Evolutionary conservation across 805 yeast genomes (phyloP), one percentile per base, ranked within the genome.

Genomic region (Metschnikowia shivogae): DNA sequence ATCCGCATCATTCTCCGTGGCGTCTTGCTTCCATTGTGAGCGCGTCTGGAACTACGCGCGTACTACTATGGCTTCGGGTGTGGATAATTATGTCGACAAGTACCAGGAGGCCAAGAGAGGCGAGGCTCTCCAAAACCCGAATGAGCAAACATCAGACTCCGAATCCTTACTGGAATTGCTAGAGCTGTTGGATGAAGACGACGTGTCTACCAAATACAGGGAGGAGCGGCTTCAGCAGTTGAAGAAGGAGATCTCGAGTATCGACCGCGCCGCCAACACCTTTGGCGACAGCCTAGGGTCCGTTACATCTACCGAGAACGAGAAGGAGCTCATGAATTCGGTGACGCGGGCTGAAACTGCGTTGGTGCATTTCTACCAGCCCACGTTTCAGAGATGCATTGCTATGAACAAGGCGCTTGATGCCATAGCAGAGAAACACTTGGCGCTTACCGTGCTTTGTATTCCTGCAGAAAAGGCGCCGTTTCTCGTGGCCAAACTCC

Each of bases 401-500:
- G 61, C 71, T 17, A 78, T 87, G 84, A 77, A 81, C 48, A 59
- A 67, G 4, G 70, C 72, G 28, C 49, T 64, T 55, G 53, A 46
- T 33, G 54, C 61, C 14, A 56, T 87, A 6, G 80, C 92, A 1
- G 72, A 72, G 46, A 78, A 75, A 50, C 86, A 87, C 62, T 57
- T 83, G 38, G 65, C 68, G 2, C 69, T 86, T 1, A 71, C 69
- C 45, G 78, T 84, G 47, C 61, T 75, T 17, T 70, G 76, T 37
- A 74, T 85, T 4, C 69, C 74, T 44, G 96, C 86, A 0, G 76
- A 70, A 30, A 65, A 75, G 32, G 85, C 90, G 1, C 89, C 95
- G 3, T 88, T 88, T 57, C 65, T 89, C 36, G 88, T 81, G 4
- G 65, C 79, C 2, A 81, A 79, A 57, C 70, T 89, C 33, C 67